Evolutionary conservation across 768 basidiomycete species (phyloP).

Genomic region (Mycena capillaripes): DNA sequence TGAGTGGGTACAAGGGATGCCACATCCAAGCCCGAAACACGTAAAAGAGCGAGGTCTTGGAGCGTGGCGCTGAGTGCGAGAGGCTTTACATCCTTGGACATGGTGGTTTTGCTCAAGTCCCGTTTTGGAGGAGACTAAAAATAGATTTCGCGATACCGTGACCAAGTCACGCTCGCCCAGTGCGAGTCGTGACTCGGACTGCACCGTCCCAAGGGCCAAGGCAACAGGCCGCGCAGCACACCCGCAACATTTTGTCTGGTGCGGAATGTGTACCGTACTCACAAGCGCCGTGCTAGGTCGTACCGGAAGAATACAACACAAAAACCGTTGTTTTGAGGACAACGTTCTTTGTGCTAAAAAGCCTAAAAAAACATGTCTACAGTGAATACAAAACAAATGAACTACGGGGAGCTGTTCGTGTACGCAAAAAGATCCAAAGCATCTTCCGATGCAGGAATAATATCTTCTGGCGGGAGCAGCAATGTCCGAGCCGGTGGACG

Average conservation of each 20-base stretch:
- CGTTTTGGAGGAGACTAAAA: slow-evolving; percentile 7
- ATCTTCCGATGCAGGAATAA: slow-evolving; percentile 58
- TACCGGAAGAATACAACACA: too few relatives aligned
- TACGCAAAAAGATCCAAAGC: slow-evolving; percentile 63
- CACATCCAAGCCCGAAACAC: slow-evolving; percentile 65
- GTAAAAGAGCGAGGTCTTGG: slow-evolving; percentile 80
- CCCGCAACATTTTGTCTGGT: too few relatives aligned
- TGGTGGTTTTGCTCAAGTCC: not conserved
- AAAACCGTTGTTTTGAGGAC: too few relatives aligned
- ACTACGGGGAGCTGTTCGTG: not conserved
- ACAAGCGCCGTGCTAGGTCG: too few relatives aligned
- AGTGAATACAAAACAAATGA: slow-evolving; percentile 19
- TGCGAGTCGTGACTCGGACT: too few relatives aligned
- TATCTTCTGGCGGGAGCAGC: not conserved
- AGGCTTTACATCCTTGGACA: slow-evolving; percentile 57
- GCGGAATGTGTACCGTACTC: too few relatives aligned
- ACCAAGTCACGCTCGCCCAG: too few relatives aligned
- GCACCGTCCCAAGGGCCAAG: too few relatives aligned
- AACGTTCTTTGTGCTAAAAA: too few relatives aligned
- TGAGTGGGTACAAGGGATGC: slow-evolving; percentile 41
- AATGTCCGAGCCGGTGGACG: not conserved
- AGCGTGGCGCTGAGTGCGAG: slow-evolving; percentile 73
- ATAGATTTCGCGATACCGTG: too few relatives aligned
- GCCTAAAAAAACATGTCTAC: too few relatives aligned
- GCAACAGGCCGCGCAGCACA: too few relatives aligned